These are phyloP conservation scores for Gelatoporia subvermispora DNA, from an alignment of 768 basidiomycete species.

Conservation along the genomic window DNA sequence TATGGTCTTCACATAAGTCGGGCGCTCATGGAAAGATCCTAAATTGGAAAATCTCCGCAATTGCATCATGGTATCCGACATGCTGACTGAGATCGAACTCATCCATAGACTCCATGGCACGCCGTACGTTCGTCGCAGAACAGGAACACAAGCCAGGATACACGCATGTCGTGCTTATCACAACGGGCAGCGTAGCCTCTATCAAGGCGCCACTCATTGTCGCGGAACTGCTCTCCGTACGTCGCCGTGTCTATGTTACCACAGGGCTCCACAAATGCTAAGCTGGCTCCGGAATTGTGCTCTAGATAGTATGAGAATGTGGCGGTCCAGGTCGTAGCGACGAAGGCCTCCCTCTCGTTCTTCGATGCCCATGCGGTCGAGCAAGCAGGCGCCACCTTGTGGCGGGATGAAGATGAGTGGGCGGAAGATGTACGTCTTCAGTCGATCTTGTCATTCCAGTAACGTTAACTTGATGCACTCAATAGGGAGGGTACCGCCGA, in stretches of 20 bases:
- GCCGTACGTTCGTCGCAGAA: slow-evolving; percentile 18
- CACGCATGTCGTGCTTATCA: slow-evolving; percentile 75
- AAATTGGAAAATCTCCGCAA: too few relatives aligned
- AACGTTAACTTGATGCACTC: not conserved
- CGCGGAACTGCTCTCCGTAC: slow-evolving; percentile 58
- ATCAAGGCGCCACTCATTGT: slow-evolving; percentile 92
- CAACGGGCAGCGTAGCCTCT: slow-evolving; percentile 93
- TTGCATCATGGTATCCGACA: too few relatives aligned
- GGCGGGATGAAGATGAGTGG: slow-evolving; percentile 95
- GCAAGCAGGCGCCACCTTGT: slow-evolving; percentile 55
- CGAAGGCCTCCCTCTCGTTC: slow-evolving; percentile 74
- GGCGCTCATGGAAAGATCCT: too few relatives aligned
- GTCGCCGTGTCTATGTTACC: slow-evolving; percentile 22
- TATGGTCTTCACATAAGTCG: too few relatives aligned
- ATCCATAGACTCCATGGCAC: not conserved
- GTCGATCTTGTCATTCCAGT: not conserved
- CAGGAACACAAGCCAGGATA: slow-evolving; percentile 27
- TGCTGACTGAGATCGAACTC: not conserved
- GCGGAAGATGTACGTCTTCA: slow-evolving; percentile 44
- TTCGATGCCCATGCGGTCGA: slow-evolving; percentile 54
- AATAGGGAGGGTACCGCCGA: slow-evolving; percentile 65
- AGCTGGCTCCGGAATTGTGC: not conserved
- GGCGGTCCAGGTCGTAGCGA: slow-evolving; percentile 79
- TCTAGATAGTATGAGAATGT: slow-evolving; percentile 61
- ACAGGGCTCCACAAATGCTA: not conserved